These are phyloP conservation scores for Claviceps fusiformis DNA, from an alignment of 2,329 filamentous ascomycete genomes.

Conservation along the genomic window DNA sequence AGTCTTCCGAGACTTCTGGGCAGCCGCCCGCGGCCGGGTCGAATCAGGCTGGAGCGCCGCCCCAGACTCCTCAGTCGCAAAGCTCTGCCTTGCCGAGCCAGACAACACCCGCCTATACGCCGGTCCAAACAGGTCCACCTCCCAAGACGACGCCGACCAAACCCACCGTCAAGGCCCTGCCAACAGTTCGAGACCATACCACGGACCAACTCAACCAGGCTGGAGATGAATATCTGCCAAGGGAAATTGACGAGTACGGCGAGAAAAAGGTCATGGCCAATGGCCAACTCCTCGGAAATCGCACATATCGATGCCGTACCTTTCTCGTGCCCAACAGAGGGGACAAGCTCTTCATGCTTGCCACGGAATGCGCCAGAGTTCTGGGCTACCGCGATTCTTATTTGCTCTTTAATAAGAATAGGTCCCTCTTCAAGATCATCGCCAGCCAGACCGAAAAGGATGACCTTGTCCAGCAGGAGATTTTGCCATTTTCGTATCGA, in stretches of 20 bases:
- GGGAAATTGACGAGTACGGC: constrained; percentile 83
- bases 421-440: constrained; percentile 94
- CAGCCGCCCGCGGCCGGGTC: constrained; percentile 34
- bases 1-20: constrained; percentile 45
- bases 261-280: constrained; percentile 85
- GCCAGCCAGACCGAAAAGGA: constrained; percentile 93
- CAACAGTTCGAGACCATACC: constrained; percentile 91
- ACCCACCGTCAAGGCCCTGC: constrained; percentile 79
- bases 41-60: constrained; percentile 28
- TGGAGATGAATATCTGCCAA: constrained; percentile 86
- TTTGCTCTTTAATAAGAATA: constrained; percentile 94
- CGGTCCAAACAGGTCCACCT: constrained; percentile 37
- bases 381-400: constrained; percentile 96
- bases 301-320: constrained; percentile 84
- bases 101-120: constrained; percentile 24
- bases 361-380: constrained; percentile 90
- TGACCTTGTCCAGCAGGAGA: constrained; percentile 86
- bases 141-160: constrained; percentile 73
- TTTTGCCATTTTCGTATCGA: constrained; percentile 90
- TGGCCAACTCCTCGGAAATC: constrained; percentile 66
- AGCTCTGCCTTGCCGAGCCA: constrained; percentile 31
- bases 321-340: constrained; percentile 85
- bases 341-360: constrained; percentile 95
- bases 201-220: constrained; percentile 84
- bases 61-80: constrained; percentile 42